These are phyloP conservation scores for Candida ortonii DNA, from an alignment of 805 yeast species.

Conservation along the genomic window DNA sequence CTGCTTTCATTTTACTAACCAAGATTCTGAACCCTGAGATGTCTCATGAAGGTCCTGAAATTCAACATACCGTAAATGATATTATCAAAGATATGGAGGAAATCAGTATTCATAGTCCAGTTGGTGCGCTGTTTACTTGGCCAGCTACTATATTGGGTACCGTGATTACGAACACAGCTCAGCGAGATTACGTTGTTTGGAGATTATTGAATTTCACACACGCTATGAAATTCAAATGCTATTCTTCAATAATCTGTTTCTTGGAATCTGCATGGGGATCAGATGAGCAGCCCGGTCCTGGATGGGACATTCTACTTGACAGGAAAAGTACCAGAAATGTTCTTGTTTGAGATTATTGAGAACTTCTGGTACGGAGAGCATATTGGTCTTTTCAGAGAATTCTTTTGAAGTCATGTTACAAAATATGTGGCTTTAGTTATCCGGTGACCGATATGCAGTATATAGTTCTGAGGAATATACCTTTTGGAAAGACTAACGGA, in stretches of 20 bases:
- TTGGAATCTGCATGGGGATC: slow-evolving; percentile 16
- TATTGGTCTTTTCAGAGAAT: too few species aligned
- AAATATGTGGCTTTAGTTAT: too few species aligned
- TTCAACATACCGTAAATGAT: slow-evolving; percentile 2
- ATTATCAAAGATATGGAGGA: slow-evolving; percentile 6
- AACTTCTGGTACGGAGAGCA: too few species aligned
- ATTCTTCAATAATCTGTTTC: slow-evolving; percentile 11
- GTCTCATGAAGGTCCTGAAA: slow-evolving; percentile 7
- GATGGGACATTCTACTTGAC: slow-evolving; percentile 13
- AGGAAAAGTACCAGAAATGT: slow-evolving; percentile 2
- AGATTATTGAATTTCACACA: slow-evolving; percentile 13
- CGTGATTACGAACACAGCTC: slow-evolving; percentile 5
- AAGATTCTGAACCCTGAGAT: slow-evolving; percentile 15
- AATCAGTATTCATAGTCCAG: slow-evolving; percentile 14
- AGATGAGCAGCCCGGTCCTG: slow-evolving; percentile 6
- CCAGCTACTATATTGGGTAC: slow-evolving; percentile 17
- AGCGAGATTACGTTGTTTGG: slow-evolving; percentile 13
- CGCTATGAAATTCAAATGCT: slow-evolving; percentile 10
- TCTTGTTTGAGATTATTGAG: slow-evolving; percentile 1
- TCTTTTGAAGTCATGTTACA: too few species aligned
- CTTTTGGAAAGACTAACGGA: too few species aligned
- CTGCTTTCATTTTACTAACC: slow-evolving; percentile 12
- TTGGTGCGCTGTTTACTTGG: slow-evolving; percentile 14
- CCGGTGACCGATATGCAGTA: too few species aligned
- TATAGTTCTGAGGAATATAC: too few species aligned